Base-by-base conservation (phyloP, 345 rosid species). In the Eucalyptus erythrocorys region DNA sequence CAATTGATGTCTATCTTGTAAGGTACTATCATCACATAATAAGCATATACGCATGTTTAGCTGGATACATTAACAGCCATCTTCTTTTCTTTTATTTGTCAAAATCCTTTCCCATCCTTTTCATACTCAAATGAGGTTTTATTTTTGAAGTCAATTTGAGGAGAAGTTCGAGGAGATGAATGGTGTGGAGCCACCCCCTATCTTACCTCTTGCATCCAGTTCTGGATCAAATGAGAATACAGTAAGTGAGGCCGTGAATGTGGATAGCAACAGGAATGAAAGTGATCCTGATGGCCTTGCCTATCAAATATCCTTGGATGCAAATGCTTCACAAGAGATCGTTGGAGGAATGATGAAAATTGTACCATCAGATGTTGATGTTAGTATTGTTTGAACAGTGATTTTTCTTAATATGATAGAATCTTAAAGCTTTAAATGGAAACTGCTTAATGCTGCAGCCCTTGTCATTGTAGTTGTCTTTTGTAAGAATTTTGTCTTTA, bases 1-100 rank as follows among this genome's bases (percentile, higher is more conserved):
- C 98, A n/a, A 94, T 98, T 88, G 99, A 98, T 91, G 97, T 98
- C 87, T 97, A 98, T 91, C 98, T 97, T 68, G 96, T 98, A 87
- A 97, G 99, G 99, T 97, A 92, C 86, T 49, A 61, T 59, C 22
- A 87, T 51, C 81, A 55, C 17, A 4, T 15, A 64, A 86, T 49
- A 71, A n/a, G 50, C 27, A 16, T 79, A 55, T 47, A 40, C 1
- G 15, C 47, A 4, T 76, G 40, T 71, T 40, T 76, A 21, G 84
- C 84, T 76, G 84, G 16, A 76, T 40, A 37, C 43, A 40, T 21
- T 76, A 76, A 40, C 27, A 40, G 16, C 47, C 84, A 76, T 76
- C 47, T 21, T 26, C 22, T 8, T 66, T 16, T 19, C 21, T 48
- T 32, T 59, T 48, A 45, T 64, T 47, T 71, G 30, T 37, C 43